A percentile compares a stretch with the other conserved stretches of the same genome.
Evolutionary conservation across 345 rosid species (phyloP).

Genomic region (Citrus reticulata): DNA sequence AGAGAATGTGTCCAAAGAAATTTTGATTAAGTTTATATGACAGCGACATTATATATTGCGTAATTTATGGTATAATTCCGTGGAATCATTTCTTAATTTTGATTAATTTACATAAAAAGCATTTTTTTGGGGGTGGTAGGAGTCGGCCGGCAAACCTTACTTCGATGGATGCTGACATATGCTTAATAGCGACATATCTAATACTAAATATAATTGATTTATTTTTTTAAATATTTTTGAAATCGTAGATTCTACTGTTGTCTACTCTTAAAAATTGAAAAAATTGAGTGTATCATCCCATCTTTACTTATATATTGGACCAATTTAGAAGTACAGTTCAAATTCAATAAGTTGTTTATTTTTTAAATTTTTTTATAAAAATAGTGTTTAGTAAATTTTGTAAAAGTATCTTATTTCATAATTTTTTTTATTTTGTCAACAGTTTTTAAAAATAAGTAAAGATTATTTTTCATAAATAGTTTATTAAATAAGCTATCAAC

Average conservation of each 20-base stretch:
- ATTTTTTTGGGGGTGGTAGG: too few relatives aligned
- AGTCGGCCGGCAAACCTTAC: neutral
- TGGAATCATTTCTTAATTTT: neutral
- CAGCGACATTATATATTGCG: neutral
- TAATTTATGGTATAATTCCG: conserved; percentile 1
- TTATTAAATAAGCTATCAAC: too few relatives aligned
- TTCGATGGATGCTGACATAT: neutral
- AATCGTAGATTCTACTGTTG: too few relatives aligned
- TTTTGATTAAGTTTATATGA: neutral
- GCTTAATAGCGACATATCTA: neutral
- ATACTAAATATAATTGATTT: neutral
- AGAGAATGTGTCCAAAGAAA: neutral
- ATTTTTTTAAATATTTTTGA: neutral
- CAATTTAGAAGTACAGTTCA: rapidly evolving
- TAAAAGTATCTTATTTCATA: rapidly evolving
- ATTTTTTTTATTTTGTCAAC: too few relatives aligned
- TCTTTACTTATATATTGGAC: too few relatives aligned
- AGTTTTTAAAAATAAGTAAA: too few relatives aligned
- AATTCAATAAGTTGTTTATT: too few relatives aligned
- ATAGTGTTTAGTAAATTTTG: too few relatives aligned
- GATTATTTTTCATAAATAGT: too few relatives aligned
- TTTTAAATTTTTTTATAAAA: too few relatives aligned
- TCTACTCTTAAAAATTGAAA: too few relatives aligned
- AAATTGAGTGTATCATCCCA: rapidly evolving
- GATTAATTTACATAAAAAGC: neutral